A percentile compares a stretch with the other conserved stretches of the same genome.
Evolutionary conservation across 1,139 yeast species (phyloP).

Genomic region (Fermentozyma sake): DNA sequence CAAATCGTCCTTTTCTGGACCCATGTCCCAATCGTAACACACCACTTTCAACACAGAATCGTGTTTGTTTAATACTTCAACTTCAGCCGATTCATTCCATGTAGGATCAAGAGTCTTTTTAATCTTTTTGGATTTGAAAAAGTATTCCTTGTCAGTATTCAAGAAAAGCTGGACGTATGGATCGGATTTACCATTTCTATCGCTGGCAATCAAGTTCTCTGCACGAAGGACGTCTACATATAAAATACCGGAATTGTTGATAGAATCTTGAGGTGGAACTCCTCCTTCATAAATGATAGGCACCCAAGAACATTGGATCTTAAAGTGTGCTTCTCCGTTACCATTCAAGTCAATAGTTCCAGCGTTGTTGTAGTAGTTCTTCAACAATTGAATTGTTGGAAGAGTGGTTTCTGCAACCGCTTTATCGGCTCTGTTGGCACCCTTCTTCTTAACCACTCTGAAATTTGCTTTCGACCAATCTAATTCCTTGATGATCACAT

Average conservation of each 20-base stretch:
- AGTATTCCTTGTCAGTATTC: conserved; percentile 53
- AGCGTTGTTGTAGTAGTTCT: conserved; percentile 61
- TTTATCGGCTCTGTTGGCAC: conserved; percentile 53
- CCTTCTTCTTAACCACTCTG: conserved; percentile 53
- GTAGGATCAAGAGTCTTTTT: conserved; percentile 86
- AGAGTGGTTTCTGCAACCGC: conserved; percentile 59
- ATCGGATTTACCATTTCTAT: conserved; percentile 87
- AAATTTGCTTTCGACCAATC: conserved; percentile 67
- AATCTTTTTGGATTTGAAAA: conserved; percentile 69
- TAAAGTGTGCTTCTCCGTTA: conserved; percentile 44
- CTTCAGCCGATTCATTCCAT: conserved; percentile 67
- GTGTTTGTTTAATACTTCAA: conserved; percentile 54
- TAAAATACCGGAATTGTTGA: conserved; percentile 71
- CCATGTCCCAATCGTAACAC: conserved; percentile 89
- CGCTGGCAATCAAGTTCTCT: conserved; percentile 73
- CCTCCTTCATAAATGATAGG: conserved; percentile 57
- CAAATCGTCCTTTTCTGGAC: conserved; percentile 76
- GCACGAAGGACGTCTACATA: conserved; percentile 64
- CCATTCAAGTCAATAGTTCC: conserved; percentile 46
- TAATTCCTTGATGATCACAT: conserved; percentile 67
- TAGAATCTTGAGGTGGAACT: conserved; percentile 72
- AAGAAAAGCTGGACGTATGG: conserved; percentile 73
- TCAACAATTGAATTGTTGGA: conserved; percentile 65
- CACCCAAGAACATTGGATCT: conserved; percentile 69
- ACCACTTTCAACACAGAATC: conserved; percentile 55